Evolutionary conservation across 345 rosid genomes (phyloP).

Genomic region (Noccaea caerulescens): DNA sequence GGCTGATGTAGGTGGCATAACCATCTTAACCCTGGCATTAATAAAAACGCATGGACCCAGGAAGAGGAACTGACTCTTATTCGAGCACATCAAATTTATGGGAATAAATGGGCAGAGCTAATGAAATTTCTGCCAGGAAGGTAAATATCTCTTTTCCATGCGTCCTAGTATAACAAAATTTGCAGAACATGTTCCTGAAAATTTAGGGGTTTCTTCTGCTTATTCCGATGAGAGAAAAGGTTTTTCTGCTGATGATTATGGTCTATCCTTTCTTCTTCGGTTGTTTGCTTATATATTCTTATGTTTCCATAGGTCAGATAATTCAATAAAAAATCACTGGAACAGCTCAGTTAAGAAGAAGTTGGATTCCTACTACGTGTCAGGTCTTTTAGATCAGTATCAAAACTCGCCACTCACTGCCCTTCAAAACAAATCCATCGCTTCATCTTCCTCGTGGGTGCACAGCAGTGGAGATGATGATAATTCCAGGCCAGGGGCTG

Average conservation of each 20-base stretch:
- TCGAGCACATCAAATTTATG: constrained; percentile 94
- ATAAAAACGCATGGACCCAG: constrained; percentile 98
- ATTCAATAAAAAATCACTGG: constrained; percentile 98
- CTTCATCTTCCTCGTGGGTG: constrained; percentile 67
- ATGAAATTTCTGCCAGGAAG: constrained; percentile 97
- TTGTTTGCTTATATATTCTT: constrained; percentile 34
- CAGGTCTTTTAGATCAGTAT: constrained; percentile 85
- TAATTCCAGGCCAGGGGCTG: constrained; percentile 54
- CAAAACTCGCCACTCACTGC: constrained; percentile 63
- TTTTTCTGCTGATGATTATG: constrained; percentile 10
- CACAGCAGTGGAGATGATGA: constrained; percentile 75
- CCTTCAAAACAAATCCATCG: constrained; percentile 58
- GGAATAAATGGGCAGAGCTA: constrained; percentile 99
- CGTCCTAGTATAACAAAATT: not conserved
- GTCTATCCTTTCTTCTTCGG: constrained; percentile 21
- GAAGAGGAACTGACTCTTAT: constrained; percentile 95
- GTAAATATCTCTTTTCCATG: constrained; percentile 48
- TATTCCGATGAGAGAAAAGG: not conserved
- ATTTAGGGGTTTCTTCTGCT: constrained; percentile 12
- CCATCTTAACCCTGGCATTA: constrained; percentile 96
- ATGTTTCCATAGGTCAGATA: constrained; percentile 85
- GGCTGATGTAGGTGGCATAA: constrained; percentile 90
- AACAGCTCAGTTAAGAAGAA: constrained; percentile 99
- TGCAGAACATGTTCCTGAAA: constrained; percentile 4
- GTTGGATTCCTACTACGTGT: constrained; percentile 84